Conservation (phyloP, 2,329 filamentous ascomycete genomes). For the Hymenotorrendiella dingleyae region DNA sequence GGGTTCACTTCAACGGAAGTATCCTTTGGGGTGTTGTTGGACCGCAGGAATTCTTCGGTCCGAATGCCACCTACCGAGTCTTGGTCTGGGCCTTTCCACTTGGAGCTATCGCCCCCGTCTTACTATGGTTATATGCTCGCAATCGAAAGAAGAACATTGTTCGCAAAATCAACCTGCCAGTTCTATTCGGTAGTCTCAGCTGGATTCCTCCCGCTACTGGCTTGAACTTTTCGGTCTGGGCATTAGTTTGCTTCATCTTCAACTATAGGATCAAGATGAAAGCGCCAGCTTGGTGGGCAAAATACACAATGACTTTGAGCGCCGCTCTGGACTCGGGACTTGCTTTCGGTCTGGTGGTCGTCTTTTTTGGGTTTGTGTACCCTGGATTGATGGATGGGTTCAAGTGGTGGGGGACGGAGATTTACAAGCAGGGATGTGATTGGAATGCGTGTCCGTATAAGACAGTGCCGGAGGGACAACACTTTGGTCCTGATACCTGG, state of each 20-base stretch:
- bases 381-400: constrained; percentile 68
- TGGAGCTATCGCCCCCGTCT: constrained; percentile 67
- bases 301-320: constrained; percentile 85
- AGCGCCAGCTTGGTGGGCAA: constrained; percentile 75
- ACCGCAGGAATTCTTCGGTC: constrained; percentile 75
- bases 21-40: constrained; percentile 89
- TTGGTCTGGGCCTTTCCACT: constrained; percentile 79
- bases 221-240: constrained; percentile 85
- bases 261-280: constrained; percentile 69
- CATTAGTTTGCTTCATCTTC: constrained; percentile 77
- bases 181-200: constrained; percentile 73
- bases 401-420: constrained; percentile 83
- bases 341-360: constrained; percentile 74
- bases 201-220: constrained; percentile 87
- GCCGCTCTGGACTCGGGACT: constrained; percentile 78
- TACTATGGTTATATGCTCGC: constrained; percentile 65
- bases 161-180: constrained; percentile 73
- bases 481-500: constrained; percentile 62
- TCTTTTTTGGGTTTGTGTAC: constrained; percentile 85
- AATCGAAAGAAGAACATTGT: constrained; percentile 55
- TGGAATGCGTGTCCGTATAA: constrained; percentile 75
- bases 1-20: constrained; percentile 84
- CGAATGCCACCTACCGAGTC: constrained; percentile 64
- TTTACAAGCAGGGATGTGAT: constrained; percentile 79
- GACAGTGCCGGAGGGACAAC: constrained; percentile 54